phyloP scores from a whole-genome alignment of 2,329 filamentous ascomycete species.

The Paracoccidioides lutzii region DNA sequence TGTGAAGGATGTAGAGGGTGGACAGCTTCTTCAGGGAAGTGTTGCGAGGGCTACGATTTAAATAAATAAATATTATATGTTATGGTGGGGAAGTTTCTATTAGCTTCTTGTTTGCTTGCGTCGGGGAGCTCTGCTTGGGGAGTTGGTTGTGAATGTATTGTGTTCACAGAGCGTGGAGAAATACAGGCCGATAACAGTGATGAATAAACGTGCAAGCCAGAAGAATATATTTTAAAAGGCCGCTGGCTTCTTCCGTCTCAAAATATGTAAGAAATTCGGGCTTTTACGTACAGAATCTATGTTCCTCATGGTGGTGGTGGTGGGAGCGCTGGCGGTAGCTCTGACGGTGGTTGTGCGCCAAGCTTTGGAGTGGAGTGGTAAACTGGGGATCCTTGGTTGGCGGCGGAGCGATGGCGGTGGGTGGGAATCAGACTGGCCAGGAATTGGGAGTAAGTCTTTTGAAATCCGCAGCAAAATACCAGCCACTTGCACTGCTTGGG shows the following conservation, averaged over 20 bases:
- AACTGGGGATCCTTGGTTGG: background rate
- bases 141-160: no score
- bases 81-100: background rate
- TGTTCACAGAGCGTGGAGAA: no score
- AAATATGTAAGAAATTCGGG: background rate
- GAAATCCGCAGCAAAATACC: background rate
- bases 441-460: constrained; percentile 1
- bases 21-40: background rate
- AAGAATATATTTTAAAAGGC: background rate
- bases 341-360: constrained; percentile 1
- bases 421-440: background rate
- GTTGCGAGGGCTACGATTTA: background rate
- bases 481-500: no score
- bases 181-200: background rate
- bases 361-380: constrained; percentile 2
- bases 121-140: no score
- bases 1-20: constrained; percentile 7
- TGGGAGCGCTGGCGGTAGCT: background rate
- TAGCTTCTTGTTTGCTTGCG: background rate
- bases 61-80: background rate
- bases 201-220: background rate
- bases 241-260: background rate
- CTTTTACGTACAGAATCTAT: constrained; percentile 2
- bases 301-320: constrained; percentile 2
- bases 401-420: background rate